Evolutionary conservation across 495 filamentous ascomycete species (phyloP), one percentile per base, ranked within the genome.

Genomic region (Astrothelium macrocarpum): DNA sequence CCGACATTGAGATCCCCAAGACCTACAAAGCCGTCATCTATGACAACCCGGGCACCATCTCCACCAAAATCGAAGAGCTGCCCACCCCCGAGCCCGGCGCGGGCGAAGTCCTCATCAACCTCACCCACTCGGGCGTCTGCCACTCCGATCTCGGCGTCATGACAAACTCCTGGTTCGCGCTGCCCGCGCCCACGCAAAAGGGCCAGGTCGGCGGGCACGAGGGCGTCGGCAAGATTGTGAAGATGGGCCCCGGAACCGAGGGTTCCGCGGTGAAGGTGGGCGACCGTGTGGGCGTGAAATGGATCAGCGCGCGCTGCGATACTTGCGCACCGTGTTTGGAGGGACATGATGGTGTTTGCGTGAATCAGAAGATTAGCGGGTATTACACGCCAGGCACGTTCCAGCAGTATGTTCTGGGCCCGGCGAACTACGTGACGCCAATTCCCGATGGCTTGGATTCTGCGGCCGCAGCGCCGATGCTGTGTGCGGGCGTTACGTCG

Each of bases 121-220:
- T 90, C 32, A 85, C 86, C 28, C 86, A 89, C 65, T 84, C 82
- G 1, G 87, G 87, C 59, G 84, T 90, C 36, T 89, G 87, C 71
- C 85, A 87, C 71, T 86, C 83, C 14, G 87, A 91, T 68, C 73
- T 79, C 65, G 78, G 80, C 29, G 73, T 87, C 67, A 88, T 88
- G 81, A 79, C 77, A 46, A 10, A 20, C 9, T 3, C 56, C 31
- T 86, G 83, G 84, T 68, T 62, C 20, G 65, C 63, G 20, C 79
- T 89, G n/a, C 86, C 87, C 62, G 49, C 49, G 16, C 84, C 85
- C n/a, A 89, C 84, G 0, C 81, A 80, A 60, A 67, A 79, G 10
- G 85, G 84, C 26, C 87, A 89, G 70, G 78, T 89, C 25, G 86
- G 85, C 43, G 58, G 87, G 79, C 66, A 77, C 79, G 74, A 77